Evolutionary conservation across 768 basidiomycete species (phyloP).

Genomic region (Collybiopsis confluens): DNA sequence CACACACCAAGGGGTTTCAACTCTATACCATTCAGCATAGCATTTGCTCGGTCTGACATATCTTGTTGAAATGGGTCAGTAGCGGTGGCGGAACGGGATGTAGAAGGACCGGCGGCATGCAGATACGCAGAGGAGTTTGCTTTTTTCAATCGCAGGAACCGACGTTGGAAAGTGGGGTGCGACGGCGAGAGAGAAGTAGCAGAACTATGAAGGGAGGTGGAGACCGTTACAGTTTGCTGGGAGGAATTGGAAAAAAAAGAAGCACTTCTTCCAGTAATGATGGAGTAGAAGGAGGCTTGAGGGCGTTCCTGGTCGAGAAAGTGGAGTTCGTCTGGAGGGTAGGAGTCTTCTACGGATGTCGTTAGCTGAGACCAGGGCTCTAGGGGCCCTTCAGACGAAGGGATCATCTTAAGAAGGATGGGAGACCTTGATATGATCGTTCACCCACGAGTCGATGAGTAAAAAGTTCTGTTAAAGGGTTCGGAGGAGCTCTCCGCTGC

Average conservation of each 20-base stretch:
- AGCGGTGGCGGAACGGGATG: neutral
- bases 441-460: too few species aligned
- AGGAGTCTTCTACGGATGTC: too few species aligned
- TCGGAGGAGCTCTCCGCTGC: too few species aligned
- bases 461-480: too few species aligned
- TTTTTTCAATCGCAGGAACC: neutral
- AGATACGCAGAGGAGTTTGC: neutral
- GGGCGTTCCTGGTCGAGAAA: too few species aligned
- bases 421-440: too few species aligned
- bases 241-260: slow-evolving; percentile 1
- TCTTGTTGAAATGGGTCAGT: neutral
- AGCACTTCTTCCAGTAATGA: neutral
- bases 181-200: neutral
- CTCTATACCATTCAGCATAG: neutral
- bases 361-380: too few species aligned
- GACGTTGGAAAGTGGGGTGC: neutral
- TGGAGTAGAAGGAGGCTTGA: neutral
- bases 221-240: neutral
- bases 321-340: too few species aligned
- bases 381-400: too few species aligned
- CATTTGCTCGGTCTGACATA: neutral
- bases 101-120: neutral
- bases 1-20: neutral
- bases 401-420: too few species aligned
- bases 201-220: neutral